Evolutionary conservation across 371 early-diverging fungal genomes (phyloP).

Genomic region (Zychaea mexicana): DNA sequence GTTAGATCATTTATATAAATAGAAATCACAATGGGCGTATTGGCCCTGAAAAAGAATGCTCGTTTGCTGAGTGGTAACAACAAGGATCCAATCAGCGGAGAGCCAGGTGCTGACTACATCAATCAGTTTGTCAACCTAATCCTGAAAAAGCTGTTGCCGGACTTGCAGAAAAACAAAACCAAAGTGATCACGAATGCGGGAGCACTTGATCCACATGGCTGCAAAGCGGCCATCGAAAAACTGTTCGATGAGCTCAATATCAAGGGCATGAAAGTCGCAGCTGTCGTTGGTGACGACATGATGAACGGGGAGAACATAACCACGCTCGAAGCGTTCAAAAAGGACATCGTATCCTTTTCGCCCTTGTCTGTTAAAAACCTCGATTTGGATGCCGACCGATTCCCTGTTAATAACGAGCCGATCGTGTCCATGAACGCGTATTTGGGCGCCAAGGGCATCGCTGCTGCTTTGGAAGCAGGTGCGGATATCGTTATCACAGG

Average conservation of each 20-base stretch:
- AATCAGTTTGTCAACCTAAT: constrained; percentile 61
- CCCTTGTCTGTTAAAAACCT: constrained; percentile 37
- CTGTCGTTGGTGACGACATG: constrained; percentile 73
- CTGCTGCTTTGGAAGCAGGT: constrained; percentile 60
- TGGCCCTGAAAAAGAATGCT: constrained; percentile 41
- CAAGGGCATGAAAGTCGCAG: constrained; percentile 56
- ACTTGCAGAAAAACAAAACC: constrained; percentile 56
- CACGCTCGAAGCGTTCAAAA: constrained; percentile 28
- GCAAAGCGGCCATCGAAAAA: constrained; percentile 68
- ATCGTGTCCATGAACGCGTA: constrained; percentile 68
- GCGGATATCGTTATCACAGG: constrained; percentile 78
- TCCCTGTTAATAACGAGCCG: constrained; percentile 52
- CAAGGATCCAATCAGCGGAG: constrained; percentile 26
- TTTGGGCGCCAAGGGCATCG: constrained; percentile 62
- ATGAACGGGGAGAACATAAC: constrained; percentile 24
- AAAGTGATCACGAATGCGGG: constrained; percentile 78
- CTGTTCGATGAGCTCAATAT: constrained; percentile 50
- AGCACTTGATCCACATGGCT: constrained; percentile 66
- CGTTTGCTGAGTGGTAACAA: constrained; percentile 41
- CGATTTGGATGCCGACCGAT: constrained; percentile 46
- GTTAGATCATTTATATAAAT: background rate
- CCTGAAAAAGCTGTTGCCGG: constrained; percentile 49
- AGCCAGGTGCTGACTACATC: constrained; percentile 59
- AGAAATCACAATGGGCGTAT: constrained; percentile 78
- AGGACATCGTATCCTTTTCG: constrained; percentile 55